These are phyloP conservation scores for Chlorella sp. DNA, from an alignment of 139 green algal genomes.

Conservation along the genomic window DNA sequence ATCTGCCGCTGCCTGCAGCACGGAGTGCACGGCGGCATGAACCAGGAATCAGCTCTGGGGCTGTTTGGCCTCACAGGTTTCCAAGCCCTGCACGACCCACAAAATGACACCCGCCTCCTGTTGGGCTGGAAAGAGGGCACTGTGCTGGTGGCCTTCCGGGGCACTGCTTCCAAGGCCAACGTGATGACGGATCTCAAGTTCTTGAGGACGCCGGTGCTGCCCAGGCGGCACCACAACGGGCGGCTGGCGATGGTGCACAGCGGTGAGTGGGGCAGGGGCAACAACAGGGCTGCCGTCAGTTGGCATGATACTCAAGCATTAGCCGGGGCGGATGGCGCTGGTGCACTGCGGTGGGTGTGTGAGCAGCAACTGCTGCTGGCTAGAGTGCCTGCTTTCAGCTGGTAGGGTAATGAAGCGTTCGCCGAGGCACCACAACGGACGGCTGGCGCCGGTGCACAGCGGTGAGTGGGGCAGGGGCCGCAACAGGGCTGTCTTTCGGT, in stretches of 20 bases:
- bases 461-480: background rate
- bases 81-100: background rate
- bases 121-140: constrained; percentile 18
- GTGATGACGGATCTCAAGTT: background rate
- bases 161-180: constrained; percentile 16
- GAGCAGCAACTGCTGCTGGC: no score
- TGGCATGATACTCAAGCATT: no score
- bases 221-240: constrained; percentile 3
- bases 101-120: constrained; percentile 8
- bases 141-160: background rate
- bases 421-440: constrained; percentile 1
- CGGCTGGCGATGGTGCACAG: constrained; percentile 1
- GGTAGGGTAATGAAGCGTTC: no score
- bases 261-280: background rate
- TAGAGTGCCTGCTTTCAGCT: no score
- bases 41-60: background rate
- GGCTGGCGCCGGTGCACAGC: background rate
- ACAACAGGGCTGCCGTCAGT: no score
- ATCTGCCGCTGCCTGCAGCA: background rate
- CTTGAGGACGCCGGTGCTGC: background rate
- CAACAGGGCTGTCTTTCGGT: no score
- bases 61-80: constrained; percentile 15
- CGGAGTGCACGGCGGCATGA: background rate
- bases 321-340: no score
- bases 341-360: no score